Percentiles rank a stretch among this genome's conserved stretches.
Evolutionary conservation across 805 yeast species (phyloP).

Genomic region (Zygoascus flipseniorum): DNA sequence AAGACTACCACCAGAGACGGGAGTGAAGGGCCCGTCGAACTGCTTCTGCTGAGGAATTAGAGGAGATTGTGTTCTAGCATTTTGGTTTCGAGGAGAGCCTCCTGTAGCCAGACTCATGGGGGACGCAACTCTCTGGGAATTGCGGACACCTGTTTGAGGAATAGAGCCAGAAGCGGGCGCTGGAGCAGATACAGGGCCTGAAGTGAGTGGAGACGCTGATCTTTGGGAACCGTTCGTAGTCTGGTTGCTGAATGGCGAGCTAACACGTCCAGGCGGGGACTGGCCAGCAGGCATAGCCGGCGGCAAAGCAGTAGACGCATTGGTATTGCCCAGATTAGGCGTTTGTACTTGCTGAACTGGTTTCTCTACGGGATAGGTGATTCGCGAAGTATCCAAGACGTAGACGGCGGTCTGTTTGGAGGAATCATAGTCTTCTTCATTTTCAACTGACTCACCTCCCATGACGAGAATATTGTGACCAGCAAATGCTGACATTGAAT

Average conservation of each 20-base stretch:
- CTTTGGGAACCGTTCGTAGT: background rate
- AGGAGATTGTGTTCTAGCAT: background rate
- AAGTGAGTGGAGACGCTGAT: background rate
- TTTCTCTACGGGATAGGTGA: slow-evolving; percentile 34
- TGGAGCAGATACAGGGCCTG: background rate
- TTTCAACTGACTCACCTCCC: slow-evolving; percentile 80
- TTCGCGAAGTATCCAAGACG: slow-evolving; percentile 49
- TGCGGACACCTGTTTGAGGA: background rate
- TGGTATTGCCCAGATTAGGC: background rate
- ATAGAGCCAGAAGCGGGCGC: background rate
- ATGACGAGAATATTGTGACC: slow-evolving; percentile 67
- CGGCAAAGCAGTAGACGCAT: background rate
- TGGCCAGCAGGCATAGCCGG: slow-evolving; percentile 3
- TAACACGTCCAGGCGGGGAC: slow-evolving; percentile 4
- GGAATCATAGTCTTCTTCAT: slow-evolving; percentile 32
- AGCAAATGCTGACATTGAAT: slow-evolving; percentile 65
- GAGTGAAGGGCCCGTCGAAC: background rate
- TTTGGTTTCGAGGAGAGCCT: background rate
- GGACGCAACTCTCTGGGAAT: background rate
- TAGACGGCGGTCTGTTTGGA: slow-evolving; percentile 48
- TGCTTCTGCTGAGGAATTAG: background rate
- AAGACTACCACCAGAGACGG: background rate
- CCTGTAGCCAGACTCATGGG: background rate
- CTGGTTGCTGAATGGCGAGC: slow-evolving; percentile 1
- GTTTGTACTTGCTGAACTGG: background rate